phyloP scores from a whole-genome alignment of 352 stramenopile genomes.

The Saprolegnia diclina region DNA sequence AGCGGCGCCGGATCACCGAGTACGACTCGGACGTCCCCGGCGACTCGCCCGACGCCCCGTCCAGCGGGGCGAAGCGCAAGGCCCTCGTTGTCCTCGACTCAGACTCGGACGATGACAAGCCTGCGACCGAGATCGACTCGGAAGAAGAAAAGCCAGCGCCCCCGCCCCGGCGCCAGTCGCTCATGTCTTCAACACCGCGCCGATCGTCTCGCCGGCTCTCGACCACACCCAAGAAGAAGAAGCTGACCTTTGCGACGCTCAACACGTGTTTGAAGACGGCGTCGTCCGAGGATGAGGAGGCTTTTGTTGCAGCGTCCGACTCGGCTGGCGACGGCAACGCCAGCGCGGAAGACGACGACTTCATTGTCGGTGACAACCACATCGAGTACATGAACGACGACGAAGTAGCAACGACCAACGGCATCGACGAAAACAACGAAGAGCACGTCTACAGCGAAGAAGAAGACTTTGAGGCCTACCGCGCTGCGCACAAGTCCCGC shows the following conservation, averaged over 20 bases:
- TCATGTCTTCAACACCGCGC: conserved; percentile 1
- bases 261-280: conserved; percentile 55
- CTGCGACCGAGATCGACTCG: neutral
- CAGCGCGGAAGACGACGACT: conserved; percentile 17
- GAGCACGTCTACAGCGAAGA: conserved; percentile 32
- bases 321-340: neutral
- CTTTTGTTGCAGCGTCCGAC: neutral
- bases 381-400: conserved; percentile 86
- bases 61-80: conserved; percentile 1
- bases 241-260: conserved; percentile 39
- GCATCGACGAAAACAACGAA: conserved; percentile 47
- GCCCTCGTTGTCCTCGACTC: conserved; percentile 8
- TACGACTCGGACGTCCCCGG: neutral
- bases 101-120: conserved; percentile 9
- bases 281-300: conserved; percentile 28
- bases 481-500: conserved; percentile 40
- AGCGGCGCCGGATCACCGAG: neutral
- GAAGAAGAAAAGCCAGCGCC: conserved; percentile 2
- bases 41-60: neutral
- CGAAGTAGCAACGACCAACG: conserved; percentile 62
- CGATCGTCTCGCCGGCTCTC: conserved; percentile 16
- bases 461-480: conserved; percentile 38
- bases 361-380: conserved; percentile 60
- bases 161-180: neutral
- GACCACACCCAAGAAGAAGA: neutral